Conservation (phyloP, 352 stramenopile genomes). For the Phytophthora idaei region DNA sequence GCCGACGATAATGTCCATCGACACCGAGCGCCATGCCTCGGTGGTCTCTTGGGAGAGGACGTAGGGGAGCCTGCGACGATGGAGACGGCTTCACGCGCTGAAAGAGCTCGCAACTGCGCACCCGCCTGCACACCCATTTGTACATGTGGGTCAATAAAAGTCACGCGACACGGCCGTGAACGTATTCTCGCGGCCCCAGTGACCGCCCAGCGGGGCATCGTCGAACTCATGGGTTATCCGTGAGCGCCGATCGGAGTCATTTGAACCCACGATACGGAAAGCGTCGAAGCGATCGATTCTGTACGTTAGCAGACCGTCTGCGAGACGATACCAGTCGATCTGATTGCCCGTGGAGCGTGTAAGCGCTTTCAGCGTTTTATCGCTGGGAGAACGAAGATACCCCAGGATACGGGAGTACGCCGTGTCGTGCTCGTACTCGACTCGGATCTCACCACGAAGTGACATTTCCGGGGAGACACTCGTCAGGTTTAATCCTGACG, state of each 20-base stretch:
- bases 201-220: neutral
- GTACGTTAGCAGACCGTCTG: neutral
- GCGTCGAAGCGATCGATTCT: neutral
- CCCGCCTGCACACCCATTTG: constrained; percentile 2
- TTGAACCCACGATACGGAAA: neutral
- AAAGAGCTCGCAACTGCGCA: constrained; percentile 6
- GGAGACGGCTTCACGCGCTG: neutral
- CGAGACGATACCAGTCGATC: neutral
- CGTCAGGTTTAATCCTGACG: too few species aligned
- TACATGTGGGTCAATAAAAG: neutral
- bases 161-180: neutral
- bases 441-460: too few species aligned
- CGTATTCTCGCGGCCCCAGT: neutral
- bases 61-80: neutral
- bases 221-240: constrained; percentile 1
- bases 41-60: neutral
- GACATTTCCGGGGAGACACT: too few species aligned
- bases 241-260: neutral
- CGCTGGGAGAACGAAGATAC: too few species aligned
- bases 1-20: too few species aligned
- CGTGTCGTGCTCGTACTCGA: too few species aligned
- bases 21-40: too few species aligned
- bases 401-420: too few species aligned
- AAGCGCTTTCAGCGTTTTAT: too few species aligned
- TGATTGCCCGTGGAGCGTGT: too few species aligned